phyloP scores from a whole-genome alignment of 768 basidiomycete genomes.

The Cystobasidium tubakii region DNA sequence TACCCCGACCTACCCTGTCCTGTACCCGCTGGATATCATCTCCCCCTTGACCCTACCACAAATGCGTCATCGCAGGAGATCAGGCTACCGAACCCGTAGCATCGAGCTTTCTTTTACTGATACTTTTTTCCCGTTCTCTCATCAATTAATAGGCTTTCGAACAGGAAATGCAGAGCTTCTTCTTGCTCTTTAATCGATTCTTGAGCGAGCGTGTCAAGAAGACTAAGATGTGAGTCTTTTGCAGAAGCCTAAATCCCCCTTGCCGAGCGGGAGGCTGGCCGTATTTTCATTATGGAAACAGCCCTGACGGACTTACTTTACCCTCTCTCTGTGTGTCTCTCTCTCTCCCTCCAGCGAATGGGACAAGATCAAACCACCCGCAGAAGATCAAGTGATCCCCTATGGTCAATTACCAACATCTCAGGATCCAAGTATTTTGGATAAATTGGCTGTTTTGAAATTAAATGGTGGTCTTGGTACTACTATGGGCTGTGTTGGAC shows the following conservation, averaged over 20 bases:
- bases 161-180: slow-evolving; percentile 93
- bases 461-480: slow-evolving; percentile 62
- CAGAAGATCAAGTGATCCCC: slow-evolving; percentile 74
- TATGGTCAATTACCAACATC: slow-evolving; percentile 66
- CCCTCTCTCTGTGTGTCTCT: not conserved
- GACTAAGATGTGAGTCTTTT: slow-evolving; percentile 66
- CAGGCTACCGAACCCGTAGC: too few species aligned
- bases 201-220: slow-evolving; percentile 79
- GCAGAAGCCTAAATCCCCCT: not conserved
- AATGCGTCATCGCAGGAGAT: too few species aligned
- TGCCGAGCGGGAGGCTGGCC: too few species aligned
- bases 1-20: too few species aligned
- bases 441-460: slow-evolving; percentile 91
- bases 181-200: slow-evolving; percentile 91
- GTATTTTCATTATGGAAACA: too few species aligned
- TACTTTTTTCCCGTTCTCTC: not conserved
- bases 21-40: too few species aligned
- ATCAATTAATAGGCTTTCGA: slow-evolving; percentile 65
- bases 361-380: slow-evolving; percentile 82
- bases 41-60: too few species aligned
- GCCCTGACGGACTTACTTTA: too few species aligned
- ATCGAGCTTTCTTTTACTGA: too few species aligned
- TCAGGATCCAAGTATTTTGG: slow-evolving; percentile 62
- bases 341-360: slow-evolving; percentile 59
- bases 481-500: slow-evolving; percentile 58